These are phyloP conservation scores for Pseudogymnoascus sp. DNA, from an alignment of 2,329 filamentous ascomycete species.

Conservation along the genomic window DNA sequence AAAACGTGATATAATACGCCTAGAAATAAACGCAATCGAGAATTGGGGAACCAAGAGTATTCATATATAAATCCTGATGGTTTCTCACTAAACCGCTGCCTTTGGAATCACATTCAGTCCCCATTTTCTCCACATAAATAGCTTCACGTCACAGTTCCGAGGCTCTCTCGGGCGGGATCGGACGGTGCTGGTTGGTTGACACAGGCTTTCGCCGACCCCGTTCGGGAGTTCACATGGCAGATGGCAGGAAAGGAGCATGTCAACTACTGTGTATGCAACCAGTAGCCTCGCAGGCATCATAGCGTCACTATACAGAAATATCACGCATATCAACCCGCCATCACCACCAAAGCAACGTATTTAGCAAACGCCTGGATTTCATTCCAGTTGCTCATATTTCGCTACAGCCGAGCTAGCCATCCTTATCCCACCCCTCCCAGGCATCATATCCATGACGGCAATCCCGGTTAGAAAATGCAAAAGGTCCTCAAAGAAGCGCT, in stretches of 20 bases:
- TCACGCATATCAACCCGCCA: background rate
- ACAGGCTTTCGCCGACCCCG: background rate
- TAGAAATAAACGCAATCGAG: background rate
- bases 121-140: background rate
- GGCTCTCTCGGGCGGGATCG: slow-evolving; percentile 3
- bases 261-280: background rate
- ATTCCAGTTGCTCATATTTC: slow-evolving; percentile 12
- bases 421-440: slow-evolving; percentile 11
- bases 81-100: background rate
- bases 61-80: background rate
- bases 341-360: background rate
- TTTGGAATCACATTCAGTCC: background rate
- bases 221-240: background rate
- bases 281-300: background rate
- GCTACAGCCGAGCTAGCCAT: slow-evolving; percentile 14
- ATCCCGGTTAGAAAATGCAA: slow-evolving; percentile 5
- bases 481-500: background rate
- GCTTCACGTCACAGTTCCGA: background rate
- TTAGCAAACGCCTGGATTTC: background rate
- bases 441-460: slow-evolving; percentile 11
- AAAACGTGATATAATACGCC: background rate
- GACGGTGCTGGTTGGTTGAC: background rate
- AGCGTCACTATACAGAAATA: background rate
- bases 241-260: background rate
- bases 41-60: background rate